Conservation (phyloP, 2,329 filamentous ascomycete genomes). For the Trichoderma sp. region DNA sequence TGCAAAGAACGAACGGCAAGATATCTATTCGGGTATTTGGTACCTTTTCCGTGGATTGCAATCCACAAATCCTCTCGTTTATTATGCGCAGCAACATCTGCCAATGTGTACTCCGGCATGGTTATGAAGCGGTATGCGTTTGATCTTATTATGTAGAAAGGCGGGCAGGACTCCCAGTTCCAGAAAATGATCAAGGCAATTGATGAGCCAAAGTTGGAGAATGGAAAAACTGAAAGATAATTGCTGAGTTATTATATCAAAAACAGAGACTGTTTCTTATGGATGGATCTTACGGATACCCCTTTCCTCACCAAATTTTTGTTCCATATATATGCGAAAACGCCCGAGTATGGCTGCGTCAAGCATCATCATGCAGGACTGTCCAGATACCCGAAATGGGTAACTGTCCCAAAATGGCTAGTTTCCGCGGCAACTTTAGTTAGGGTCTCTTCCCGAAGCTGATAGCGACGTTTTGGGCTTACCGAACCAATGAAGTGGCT, state of each 20-base stretch:
- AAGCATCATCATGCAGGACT: neutral
- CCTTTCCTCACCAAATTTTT: neutral
- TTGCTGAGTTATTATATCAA: neutral
- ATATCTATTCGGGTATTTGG: slow-evolving; percentile 29
- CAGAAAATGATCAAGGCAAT: neutral
- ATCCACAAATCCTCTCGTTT: slow-evolving; percentile 54
- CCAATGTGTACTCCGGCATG: slow-evolving; percentile 33
- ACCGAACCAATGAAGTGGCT: slow-evolving; percentile 3
- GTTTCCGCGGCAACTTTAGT: neutral
- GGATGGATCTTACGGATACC: neutral
- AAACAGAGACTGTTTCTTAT: neutral
- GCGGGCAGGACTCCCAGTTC: neutral
- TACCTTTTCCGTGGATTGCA: slow-evolving; percentile 57
- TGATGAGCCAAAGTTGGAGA: neutral
- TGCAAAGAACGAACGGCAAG: neutral
- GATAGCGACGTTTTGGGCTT: neutral
- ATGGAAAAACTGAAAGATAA: neutral
- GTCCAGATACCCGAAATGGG: neutral
- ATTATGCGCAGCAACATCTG: slow-evolving; percentile 54
- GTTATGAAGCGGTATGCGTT: neutral
- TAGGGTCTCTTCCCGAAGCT: neutral
- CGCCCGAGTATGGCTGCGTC: neutral
- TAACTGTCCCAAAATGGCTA: neutral
- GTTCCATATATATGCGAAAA: neutral
- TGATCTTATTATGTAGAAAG: neutral